phyloP scores from a whole-genome alignment of 495 filamentous ascomycete genomes.

The Podospora anserina region DNA sequence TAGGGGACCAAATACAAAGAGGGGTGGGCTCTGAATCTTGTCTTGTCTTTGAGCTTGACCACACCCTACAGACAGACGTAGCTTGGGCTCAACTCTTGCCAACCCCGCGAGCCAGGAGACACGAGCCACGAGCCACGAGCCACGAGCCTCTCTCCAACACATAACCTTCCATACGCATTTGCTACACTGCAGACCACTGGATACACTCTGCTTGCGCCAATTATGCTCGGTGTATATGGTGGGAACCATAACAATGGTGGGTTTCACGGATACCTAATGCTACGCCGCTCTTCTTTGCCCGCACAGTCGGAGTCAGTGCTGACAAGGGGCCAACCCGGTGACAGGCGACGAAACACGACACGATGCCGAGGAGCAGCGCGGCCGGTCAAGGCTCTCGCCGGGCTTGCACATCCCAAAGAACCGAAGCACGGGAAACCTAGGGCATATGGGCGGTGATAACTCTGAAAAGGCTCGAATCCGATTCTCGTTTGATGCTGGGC shows the following conservation, averaged over 20 bases:
- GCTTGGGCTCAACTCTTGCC: not conserved
- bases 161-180: slow-evolving; percentile 7
- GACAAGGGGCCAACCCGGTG: slow-evolving; percentile 18
- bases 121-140: too few species aligned
- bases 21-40: not conserved
- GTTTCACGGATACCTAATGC: slow-evolving; percentile 26
- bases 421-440: slow-evolving; percentile 60
- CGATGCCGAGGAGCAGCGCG: slow-evolving; percentile 37
- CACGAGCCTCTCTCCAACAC: not conserved
- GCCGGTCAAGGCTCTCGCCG: slow-evolving; percentile 34
- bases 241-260: slow-evolving; percentile 47
- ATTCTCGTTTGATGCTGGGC: slow-evolving; percentile 55
- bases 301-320: slow-evolving; percentile 17
- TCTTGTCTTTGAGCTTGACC: not conserved
- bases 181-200: not conserved
- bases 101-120: not conserved
- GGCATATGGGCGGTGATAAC: slow-evolving; percentile 37
- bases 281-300: slow-evolving; percentile 5
- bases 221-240: slow-evolving; percentile 50
- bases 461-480: slow-evolving; percentile 47
- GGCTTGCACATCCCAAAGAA: slow-evolving; percentile 58
- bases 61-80: not conserved
- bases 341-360: slow-evolving; percentile 45
- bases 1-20: not conserved
- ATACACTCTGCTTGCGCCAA: slow-evolving; percentile 30